phyloP scores from a whole-genome alignment of 805 yeast genomes.

The Candida tallmaniae region DNA sequence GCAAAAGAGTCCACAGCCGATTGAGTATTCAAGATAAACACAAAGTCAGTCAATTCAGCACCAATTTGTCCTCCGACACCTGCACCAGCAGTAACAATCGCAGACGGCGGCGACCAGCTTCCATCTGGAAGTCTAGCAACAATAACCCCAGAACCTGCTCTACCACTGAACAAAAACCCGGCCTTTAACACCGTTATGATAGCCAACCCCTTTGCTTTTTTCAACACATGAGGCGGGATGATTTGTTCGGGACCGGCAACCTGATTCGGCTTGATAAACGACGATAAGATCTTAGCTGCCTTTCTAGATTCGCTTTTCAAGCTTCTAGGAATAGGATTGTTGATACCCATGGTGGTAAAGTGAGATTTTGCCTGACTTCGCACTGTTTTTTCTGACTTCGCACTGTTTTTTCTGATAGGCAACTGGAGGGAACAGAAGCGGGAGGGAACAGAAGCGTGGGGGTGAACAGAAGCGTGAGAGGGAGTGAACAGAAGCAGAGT shows the following conservation, averaged over 20 bases:
- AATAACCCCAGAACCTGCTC: constrained; percentile 96
- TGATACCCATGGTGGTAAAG: constrained; percentile 45
- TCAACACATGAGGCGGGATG: constrained; percentile 83
- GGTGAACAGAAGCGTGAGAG: no score
- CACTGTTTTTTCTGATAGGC: no score
- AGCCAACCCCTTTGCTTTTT: constrained; percentile 90
- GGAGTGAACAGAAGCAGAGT: no score
- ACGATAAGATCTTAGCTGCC: constrained; percentile 87
- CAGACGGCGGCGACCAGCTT: constrained; percentile 96
- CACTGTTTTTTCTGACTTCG: neutral
- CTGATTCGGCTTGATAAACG: constrained; percentile 93
- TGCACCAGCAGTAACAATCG: constrained; percentile 93
- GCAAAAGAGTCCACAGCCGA: constrained; percentile 93
- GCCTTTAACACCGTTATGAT: constrained; percentile 93
- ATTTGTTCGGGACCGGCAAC: constrained; percentile 81
- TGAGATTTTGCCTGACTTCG: neutral
- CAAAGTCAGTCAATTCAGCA: constrained; percentile 93
- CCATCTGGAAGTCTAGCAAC: constrained; percentile 95
- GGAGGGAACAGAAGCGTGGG: no score
- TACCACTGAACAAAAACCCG: constrained; percentile 91
- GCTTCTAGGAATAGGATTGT: constrained; percentile 93
- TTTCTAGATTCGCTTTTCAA: constrained; percentile 84
- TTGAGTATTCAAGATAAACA: constrained; percentile 79
- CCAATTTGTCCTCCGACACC: constrained; percentile 99
- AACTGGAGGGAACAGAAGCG: no score